Base-by-base conservation (phyloP, 2,329 filamentous ascomycete genomes). In the Hypomyces perniciosus region DNA sequence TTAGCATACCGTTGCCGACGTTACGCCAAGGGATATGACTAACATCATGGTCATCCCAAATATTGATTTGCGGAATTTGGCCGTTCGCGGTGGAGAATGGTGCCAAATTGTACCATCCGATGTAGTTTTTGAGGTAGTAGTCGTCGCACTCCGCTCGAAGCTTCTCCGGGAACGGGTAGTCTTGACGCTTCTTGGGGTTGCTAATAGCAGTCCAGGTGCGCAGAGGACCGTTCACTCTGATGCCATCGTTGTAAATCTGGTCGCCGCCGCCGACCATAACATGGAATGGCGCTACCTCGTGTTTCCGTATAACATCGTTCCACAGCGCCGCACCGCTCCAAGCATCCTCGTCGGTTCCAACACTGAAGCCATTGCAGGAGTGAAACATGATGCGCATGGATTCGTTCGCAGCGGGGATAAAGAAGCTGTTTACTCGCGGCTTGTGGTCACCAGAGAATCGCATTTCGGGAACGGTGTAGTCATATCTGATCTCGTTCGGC, bases 381-480 rank as follows among this genome's bases (percentile, higher is more conserved):
- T 96, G 88, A 70, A 96, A 99, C 89, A 97, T 95, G 64, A 96
- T 88, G 65, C 95, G 90, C 92, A 99, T 97, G 4, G 88, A 88
- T 68, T 96, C 85, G 41, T 83, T 81, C 52, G 78, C 76, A 9
- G 88, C 89, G 9, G 93, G 92, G 4, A 97, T 82, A 76, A 86
- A 95, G 69, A 99, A 99, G 45, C 58, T 81, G 72, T 78, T 95
- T 73, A 66, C 69, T 53, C 71, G 73, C 6, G 76, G 74, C 64
- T 82, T 80, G 56, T 74, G 75, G 37, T 74, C 70, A 57, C 78
- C 79, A 47, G 75, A 72, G 62, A 84, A 85, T 44, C 74, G 77
- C 62, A 93, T 71, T 10, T 79, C 79, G 6, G 82, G 79, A 53
- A 96, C 80, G 26, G 73, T 74, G 69, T 96, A 96, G 59, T 86